Percentiles rank a stretch among this genome's conserved stretches.
Evolutionary conservation across 2,329 filamentous ascomycete genomes (phyloP).

Genomic region (Neopestalotiopsis clavispora): DNA sequence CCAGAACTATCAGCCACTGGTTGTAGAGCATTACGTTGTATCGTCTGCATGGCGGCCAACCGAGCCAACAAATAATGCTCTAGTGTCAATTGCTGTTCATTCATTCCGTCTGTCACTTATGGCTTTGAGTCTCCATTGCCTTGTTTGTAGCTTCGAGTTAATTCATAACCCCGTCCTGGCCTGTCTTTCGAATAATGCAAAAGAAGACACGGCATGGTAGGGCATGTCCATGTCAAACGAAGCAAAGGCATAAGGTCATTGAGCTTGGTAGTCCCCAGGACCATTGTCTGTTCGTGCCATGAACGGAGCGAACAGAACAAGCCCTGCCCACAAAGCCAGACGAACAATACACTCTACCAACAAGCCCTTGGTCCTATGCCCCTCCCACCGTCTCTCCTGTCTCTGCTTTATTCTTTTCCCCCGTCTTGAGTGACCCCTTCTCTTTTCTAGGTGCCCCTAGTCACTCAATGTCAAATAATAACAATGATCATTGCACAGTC

Average conservation of each 20-base stretch:
- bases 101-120: background rate
- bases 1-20: constrained; percentile 23
- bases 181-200: background rate
- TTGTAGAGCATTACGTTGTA: constrained; percentile 4
- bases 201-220: background rate
- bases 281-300: constrained; percentile 25
- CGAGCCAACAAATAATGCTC: constrained; percentile 5
- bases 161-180: background rate
- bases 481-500: background rate
- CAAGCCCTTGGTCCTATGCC: constrained; percentile 19
- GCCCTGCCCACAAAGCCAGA: constrained; percentile 16
- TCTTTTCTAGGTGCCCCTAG: constrained; percentile 6
- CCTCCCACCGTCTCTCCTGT: constrained; percentile 2
- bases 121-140: background rate
- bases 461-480: constrained; percentile 4
- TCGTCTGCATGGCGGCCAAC: constrained; percentile 5
- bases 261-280: constrained; percentile 10
- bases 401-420: background rate
- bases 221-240: background rate
- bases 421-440: constrained; percentile 14
- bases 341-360: constrained; percentile 19
- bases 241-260: constrained; percentile 26
- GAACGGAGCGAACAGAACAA: constrained; percentile 4
- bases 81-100: background rate
- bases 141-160: background rate